Evolutionary conservation across 1,139 yeast genomes (phyloP).

Genomic region (Hansenula sp.): DNA sequence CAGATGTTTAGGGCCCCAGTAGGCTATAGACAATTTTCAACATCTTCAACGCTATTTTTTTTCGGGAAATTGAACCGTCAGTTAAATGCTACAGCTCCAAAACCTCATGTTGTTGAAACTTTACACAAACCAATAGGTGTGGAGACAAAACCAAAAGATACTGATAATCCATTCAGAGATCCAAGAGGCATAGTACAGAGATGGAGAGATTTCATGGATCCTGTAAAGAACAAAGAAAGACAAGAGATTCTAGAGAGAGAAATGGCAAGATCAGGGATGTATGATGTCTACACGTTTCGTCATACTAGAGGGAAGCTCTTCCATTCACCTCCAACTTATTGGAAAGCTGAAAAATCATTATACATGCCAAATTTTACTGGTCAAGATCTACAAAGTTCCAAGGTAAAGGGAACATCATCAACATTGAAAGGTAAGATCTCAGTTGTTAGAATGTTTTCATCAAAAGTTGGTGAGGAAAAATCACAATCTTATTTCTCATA

Average conservation of each 20-base stretch:
- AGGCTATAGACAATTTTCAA: conserved; percentile 32
- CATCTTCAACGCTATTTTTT: conserved; percentile 28
- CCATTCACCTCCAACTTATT: conserved; percentile 71
- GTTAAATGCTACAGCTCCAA: conserved; percentile 30
- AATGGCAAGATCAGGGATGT: conserved; percentile 81
- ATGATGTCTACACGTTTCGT: conserved; percentile 73
- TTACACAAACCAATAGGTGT: conserved; percentile 44
- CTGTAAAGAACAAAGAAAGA: conserved; percentile 46
- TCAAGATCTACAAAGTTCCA: conserved; percentile 41
- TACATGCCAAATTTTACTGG: conserved; percentile 85
- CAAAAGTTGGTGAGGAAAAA: conserved; percentile 70
- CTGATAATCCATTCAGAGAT: conserved; percentile 32
- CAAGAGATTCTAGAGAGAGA: conserved; percentile 68
- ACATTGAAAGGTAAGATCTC: conserved; percentile 50
- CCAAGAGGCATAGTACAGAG: conserved; percentile 31
- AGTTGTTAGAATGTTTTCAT: conserved; percentile 60
- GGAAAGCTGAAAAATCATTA: conserved; percentile 67
- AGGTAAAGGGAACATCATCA: conserved; percentile 20
- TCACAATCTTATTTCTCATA: conserved; percentile 54
- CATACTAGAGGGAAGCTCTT: conserved; percentile 84
- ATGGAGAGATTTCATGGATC: conserved; percentile 41
- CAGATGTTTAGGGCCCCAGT: conserved; percentile 1
- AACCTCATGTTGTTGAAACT: conserved; percentile 30
- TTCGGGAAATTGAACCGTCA: conserved; percentile 34
- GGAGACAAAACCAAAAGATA: conserved; percentile 29